Evolutionary conservation across 2,329 filamentous ascomycete species (phyloP).

Genomic region (Reticulascus tulasneorum): DNA sequence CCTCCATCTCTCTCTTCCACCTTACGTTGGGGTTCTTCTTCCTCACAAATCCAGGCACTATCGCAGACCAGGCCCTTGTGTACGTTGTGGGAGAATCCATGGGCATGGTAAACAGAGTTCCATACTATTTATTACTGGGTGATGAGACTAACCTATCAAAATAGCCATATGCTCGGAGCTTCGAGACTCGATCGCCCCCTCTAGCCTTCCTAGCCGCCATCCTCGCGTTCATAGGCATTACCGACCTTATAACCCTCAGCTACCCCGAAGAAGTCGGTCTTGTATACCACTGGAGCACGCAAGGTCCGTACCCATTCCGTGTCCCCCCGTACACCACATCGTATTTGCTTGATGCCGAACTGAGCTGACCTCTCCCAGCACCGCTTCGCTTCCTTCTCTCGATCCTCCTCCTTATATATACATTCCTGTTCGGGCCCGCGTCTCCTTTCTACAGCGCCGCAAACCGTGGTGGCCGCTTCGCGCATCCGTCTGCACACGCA

Average conservation of each 20-base stretch:
- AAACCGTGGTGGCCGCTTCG: slow-evolving; percentile 24
- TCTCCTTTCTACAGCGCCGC: slow-evolving; percentile 41
- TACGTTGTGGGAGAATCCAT: slow-evolving; percentile 79
- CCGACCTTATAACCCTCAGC: slow-evolving; percentile 63
- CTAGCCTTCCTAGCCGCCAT: slow-evolving; percentile 70
- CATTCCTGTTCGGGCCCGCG: slow-evolving; percentile 55
- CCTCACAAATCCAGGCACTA: slow-evolving; percentile 64
- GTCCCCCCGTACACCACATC: slow-evolving; percentile 37
- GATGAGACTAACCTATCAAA: no score
- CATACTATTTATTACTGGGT: no score
- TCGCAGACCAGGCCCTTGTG: slow-evolving; percentile 77
- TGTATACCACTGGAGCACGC: slow-evolving; percentile 62
- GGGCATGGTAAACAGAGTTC: slow-evolving; percentile 61
- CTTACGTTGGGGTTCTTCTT: slow-evolving; percentile 81
- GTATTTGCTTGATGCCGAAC: slow-evolving; percentile 18
- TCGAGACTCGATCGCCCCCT: slow-evolving; percentile 65
- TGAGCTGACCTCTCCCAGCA: slow-evolving; percentile 30
- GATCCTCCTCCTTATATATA: slow-evolving; percentile 59
- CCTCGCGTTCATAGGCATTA: slow-evolving; percentile 56
- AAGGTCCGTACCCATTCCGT: slow-evolving; percentile 50
- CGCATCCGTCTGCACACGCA: slow-evolving; percentile 29
- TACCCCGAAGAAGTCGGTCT: slow-evolving; percentile 63
- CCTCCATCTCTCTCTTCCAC: slow-evolving; percentile 78
- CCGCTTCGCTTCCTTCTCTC: slow-evolving; percentile 64
- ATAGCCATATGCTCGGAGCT: slow-evolving; percentile 63